Evolutionary conservation across 2,329 filamentous ascomycete genomes (phyloP).

Genomic region (Beauveria sp.): DNA sequence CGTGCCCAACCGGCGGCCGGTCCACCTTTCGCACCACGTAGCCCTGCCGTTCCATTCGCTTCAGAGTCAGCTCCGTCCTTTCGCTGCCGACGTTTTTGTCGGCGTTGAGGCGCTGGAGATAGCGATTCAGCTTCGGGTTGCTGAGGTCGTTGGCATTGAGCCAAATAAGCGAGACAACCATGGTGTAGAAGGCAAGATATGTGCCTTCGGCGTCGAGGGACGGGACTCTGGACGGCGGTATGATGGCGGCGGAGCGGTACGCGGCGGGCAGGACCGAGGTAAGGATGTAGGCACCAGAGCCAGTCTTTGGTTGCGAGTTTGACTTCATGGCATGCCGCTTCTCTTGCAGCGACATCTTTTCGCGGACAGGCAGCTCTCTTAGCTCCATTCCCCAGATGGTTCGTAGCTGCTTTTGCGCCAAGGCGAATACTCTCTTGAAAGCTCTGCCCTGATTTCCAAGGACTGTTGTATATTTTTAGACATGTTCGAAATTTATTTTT

Average conservation of each 20-base stretch:
- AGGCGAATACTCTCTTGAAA: slow-evolving; percentile 70
- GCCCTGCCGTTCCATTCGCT: slow-evolving; percentile 69
- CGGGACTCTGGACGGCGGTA: slow-evolving; percentile 60
- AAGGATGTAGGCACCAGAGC: slow-evolving; percentile 69
- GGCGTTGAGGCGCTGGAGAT: slow-evolving; percentile 67
- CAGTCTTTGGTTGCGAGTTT: slow-evolving; percentile 44
- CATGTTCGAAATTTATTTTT: slow-evolving; percentile 9
- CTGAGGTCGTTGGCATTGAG: slow-evolving; percentile 66
- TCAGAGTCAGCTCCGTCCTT: slow-evolving; percentile 67
- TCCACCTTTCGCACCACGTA: slow-evolving; percentile 75
- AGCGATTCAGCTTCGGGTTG: slow-evolving; percentile 71
- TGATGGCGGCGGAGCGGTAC: slow-evolving; percentile 60
- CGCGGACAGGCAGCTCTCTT: slow-evolving; percentile 69
- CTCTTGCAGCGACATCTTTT: slow-evolving; percentile 74
- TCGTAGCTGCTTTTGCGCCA: slow-evolving; percentile 65
- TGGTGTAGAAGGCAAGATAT: slow-evolving; percentile 74
- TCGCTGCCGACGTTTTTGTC: slow-evolving; percentile 67
- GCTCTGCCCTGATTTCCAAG: slow-evolving; percentile 61
- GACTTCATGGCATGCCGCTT: slow-evolving; percentile 59
- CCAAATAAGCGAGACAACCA: slow-evolving; percentile 69
- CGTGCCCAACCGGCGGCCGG: slow-evolving; percentile 38
- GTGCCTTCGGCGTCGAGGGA: slow-evolving; percentile 62
- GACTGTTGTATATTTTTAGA: slow-evolving; percentile 37
- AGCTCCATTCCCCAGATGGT: slow-evolving; percentile 87
- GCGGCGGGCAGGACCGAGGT: slow-evolving; percentile 60